These are phyloP conservation scores for Leptodontidium sp. DNA, from an alignment of 2,329 filamentous ascomycete genomes.

Conservation along the genomic window DNA sequence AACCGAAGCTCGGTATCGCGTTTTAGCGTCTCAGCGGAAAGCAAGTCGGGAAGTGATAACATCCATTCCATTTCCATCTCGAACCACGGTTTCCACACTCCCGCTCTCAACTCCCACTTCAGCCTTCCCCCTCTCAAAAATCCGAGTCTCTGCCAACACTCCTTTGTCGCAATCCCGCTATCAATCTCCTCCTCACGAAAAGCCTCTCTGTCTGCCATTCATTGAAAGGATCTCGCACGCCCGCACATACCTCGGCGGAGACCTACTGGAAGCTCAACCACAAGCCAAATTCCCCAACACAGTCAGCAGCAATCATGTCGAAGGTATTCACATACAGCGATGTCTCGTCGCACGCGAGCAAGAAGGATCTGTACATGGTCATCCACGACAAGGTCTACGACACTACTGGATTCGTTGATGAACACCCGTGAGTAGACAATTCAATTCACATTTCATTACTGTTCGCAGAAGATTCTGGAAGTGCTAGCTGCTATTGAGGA, in stretches of 20 bases:
- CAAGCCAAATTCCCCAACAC: slow-evolving; percentile 9
- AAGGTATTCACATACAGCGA: slow-evolving; percentile 78
- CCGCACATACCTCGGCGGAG: neutral
- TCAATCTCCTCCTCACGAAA: neutral
- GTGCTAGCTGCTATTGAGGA: neutral
- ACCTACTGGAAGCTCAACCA: slow-evolving; percentile 1
- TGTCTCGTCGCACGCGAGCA: slow-evolving; percentile 84
- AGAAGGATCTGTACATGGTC: slow-evolving; percentile 92
- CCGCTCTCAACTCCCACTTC: neutral
- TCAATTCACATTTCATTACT: slow-evolving; percentile 2
- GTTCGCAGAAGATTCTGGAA: slow-evolving; percentile 3
- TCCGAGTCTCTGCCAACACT: neutral
- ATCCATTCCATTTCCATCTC: neutral
- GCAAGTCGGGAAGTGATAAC: slow-evolving; percentile 19
- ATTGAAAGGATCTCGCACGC: neutral
- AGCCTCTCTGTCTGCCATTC: neutral
- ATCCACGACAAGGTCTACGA: slow-evolving; percentile 99
- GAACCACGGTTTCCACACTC: neutral
- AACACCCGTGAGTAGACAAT: slow-evolving; percentile 79
- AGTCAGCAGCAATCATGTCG: slow-evolving; percentile 53
- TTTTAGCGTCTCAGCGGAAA: slow-evolving; percentile 22
- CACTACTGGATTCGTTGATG: slow-evolving; percentile 86
- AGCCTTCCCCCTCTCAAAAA: neutral
- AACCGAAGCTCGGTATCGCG: slow-evolving; percentile 12
- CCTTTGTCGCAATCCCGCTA: slow-evolving; percentile 2